phyloP scores from a whole-genome alignment of 2,329 filamentous ascomycete species.

The Apiospora marii region DNA sequence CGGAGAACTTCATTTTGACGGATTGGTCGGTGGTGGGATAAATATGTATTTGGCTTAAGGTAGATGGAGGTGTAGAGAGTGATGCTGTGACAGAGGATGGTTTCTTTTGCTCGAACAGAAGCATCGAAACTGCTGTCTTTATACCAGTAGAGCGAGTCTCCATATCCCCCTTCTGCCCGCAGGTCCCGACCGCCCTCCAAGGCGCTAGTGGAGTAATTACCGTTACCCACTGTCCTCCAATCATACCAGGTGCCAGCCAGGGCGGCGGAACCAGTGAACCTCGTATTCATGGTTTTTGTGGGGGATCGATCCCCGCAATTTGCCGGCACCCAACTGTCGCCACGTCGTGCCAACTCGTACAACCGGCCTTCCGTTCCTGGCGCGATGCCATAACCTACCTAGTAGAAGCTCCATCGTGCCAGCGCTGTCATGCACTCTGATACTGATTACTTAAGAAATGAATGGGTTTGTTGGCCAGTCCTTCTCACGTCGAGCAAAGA shows the following conservation, averaged over 20 bases:
- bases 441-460: no score
- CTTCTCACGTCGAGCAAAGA: no score
- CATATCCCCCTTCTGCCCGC: background rate
- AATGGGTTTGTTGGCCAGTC: no score
- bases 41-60: background rate
- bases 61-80: background rate
- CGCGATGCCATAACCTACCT: no score
- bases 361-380: background rate
- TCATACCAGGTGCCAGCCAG: no score
- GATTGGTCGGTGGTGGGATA: background rate
- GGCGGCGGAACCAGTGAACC: background rate
- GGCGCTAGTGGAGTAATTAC: background rate
- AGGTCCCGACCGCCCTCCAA: background rate
- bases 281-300: background rate
- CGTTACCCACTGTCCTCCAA: no score
- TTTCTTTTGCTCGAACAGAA: background rate
- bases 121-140: constrained; percentile 3
- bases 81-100: background rate
- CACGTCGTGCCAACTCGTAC: background rate
- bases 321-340: background rate
- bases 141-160: background rate
- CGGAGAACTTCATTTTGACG: constrained; percentile 24
- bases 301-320: background rate
- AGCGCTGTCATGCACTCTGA: no score
- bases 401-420: no score